Percentiles rank a stretch among this genome's conserved stretches.
Conservation (phyloP, 2,329 filamentous ascomycete genomes). For the Fusarium lateritium region DNA sequence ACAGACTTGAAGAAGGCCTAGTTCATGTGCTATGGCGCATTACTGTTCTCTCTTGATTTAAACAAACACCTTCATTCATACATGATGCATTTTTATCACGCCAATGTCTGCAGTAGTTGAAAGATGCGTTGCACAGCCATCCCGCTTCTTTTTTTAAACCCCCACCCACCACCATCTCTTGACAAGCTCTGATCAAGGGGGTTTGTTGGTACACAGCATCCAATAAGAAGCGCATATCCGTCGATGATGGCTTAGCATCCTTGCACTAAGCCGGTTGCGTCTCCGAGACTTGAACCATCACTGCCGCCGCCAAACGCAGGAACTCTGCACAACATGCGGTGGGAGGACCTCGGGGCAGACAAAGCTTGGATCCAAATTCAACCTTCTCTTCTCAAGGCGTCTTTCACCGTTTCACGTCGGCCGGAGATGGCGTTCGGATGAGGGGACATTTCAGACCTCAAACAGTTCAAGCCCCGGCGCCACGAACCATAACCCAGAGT, state of each 20-base stretch:
- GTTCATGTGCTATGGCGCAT: constrained; percentile 1
- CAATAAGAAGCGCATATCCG: constrained; percentile 40
- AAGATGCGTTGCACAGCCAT: constrained; percentile 48
- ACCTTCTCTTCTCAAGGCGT: constrained; percentile 39
- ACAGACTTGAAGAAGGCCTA: constrained; percentile 13
- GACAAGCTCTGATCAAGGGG: constrained; percentile 32
- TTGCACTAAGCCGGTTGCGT: constrained; percentile 41
- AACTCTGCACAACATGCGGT: constrained; percentile 46
- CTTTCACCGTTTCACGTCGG: constrained; percentile 41
- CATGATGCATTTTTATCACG: constrained; percentile 2
- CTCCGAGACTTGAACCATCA: constrained; percentile 38
- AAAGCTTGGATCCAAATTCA: constrained; percentile 28
- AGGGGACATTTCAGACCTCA: constrained; percentile 37
- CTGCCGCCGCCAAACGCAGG: constrained; percentile 42
- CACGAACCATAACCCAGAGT: constrained; percentile 33
- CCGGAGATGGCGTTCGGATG: constrained; percentile 37
- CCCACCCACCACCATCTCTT: constrained; percentile 22
- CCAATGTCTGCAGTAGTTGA: constrained; percentile 12
- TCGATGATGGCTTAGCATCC: constrained; percentile 41
- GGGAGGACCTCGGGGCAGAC: constrained; percentile 28
- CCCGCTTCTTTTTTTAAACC: constrained; percentile 51
- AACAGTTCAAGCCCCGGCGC: constrained; percentile 44
- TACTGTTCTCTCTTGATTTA: constrained; percentile 11
- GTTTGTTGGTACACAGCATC: constrained; percentile 27
- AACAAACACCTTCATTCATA: background rate